Evolutionary conservation across 2,329 filamentous ascomycete species (phyloP).

Genomic region (Beauveria sp.): DNA sequence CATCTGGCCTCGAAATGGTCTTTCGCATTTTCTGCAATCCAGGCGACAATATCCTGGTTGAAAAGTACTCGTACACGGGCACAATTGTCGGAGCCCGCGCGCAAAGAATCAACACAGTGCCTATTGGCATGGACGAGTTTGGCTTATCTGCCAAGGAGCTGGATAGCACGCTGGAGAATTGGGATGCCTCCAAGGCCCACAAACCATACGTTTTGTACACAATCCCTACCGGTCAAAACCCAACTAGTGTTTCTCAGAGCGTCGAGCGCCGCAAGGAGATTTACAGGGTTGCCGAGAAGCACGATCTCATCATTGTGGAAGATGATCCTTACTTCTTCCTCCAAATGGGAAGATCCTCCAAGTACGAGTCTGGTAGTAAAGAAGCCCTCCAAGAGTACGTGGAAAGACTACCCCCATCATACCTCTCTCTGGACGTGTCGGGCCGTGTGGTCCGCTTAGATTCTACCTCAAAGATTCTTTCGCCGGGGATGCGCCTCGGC

Average conservation of each 20-base stretch:
- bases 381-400: slow-evolving; percentile 8
- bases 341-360: slow-evolving; percentile 43
- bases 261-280: slow-evolving; percentile 56
- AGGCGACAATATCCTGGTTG: slow-evolving; percentile 62
- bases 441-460: slow-evolving; percentile 79
- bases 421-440: slow-evolving; percentile 25
- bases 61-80: slow-evolving; percentile 42
- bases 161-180: slow-evolving; percentile 55
- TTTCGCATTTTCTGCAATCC: slow-evolving; percentile 54
- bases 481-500: slow-evolving; percentile 66
- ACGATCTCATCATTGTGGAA: slow-evolving; percentile 74
- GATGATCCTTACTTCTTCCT: slow-evolving; percentile 87
- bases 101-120: slow-evolving; percentile 51
- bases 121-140: slow-evolving; percentile 57
- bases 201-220: slow-evolving; percentile 46
- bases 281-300: slow-evolving; percentile 66
- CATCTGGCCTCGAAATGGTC: slow-evolving; percentile 58
- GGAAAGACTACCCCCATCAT: slow-evolving; percentile 18
- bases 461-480: slow-evolving; percentile 79
- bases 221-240: slow-evolving; percentile 71
- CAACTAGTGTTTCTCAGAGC: slow-evolving; percentile 70
- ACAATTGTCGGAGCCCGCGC: slow-evolving; percentile 59
- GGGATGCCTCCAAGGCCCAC: slow-evolving; percentile 42
- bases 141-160: slow-evolving; percentile 56
- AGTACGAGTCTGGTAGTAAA: not conserved